Evolutionary conservation across 2,329 filamentous ascomycete species (phyloP), one percentile per base, ranked within the genome.

Genomic region (Dactylellina haptotyla): DNA sequence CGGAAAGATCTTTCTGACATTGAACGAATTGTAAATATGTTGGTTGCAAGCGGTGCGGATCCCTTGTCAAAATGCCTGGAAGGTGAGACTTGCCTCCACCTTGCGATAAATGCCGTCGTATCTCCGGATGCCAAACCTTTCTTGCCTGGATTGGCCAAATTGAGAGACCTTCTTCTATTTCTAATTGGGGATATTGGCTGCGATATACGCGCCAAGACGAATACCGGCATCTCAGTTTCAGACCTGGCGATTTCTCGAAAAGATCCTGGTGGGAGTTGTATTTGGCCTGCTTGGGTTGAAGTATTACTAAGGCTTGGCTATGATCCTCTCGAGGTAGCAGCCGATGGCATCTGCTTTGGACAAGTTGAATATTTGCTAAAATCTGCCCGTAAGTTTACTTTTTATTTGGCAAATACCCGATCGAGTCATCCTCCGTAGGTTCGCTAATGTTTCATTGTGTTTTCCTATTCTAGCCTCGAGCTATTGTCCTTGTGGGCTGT

Each of bases 71-170:
- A 20, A 16, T 41, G 18, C 0, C 4, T n/a, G 1, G 16, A 28
- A 1, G 64, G 64, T 5, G 56, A 61, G 32, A 46, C 28, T 39
- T 46, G 25, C 3, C n/a, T 69, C 9, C 64, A 69, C 25, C 3
- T 61, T 1, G 46, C 16, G 16, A 16, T 61, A 4, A 2, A 30
- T 4, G 50, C 8, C 30, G 2, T 23, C 9, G 30, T 14, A 2
- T 6, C n/a, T 32, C 5, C 10, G 0, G 1, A 25, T 32, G 26
- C 37, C n/a, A 1, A 2, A 30, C 20, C 23, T 30, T 18, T 18
- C 12, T 5, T 14, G 8, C 16, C 18, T 9, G 53, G 41, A 6
- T n/a, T 20, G 2, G 34, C 12, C 0, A n/a, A 30, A 3, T 16
- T 69, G 1, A 62, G 50, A 9, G 46, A 48, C 1, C 56, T 69